Conservation (phyloP, 2,329 filamentous ascomycete species). For the Fusarium virguliforme region DNA sequence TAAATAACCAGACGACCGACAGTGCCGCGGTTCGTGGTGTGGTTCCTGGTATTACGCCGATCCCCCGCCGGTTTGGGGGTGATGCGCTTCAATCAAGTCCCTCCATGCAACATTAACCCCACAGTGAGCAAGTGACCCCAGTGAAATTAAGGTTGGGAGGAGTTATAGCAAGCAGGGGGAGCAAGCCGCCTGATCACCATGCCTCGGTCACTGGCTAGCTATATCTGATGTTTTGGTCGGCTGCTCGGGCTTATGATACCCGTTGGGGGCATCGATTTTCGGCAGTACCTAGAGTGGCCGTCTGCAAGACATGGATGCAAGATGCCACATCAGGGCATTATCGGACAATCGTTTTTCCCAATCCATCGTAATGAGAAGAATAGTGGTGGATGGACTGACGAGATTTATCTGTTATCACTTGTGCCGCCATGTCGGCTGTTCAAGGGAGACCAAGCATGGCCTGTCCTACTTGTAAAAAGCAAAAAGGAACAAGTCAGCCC, state of each 20-base stretch:
- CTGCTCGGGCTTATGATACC: constrained; percentile 11
- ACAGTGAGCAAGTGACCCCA: background rate
- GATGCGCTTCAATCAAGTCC: constrained; percentile 43
- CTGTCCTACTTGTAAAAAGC: constrained; percentile 36
- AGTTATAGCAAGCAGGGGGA: constrained; percentile 8
- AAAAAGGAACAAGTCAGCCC: constrained; percentile 27
- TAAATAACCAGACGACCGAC: constrained; percentile 22
- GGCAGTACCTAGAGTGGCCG: background rate
- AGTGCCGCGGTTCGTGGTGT: constrained; percentile 17
- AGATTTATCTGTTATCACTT: background rate
- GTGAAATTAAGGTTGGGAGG: background rate
- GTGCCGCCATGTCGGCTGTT: background rate
- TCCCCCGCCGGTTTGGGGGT: constrained; percentile 38
- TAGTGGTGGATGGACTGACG: background rate
- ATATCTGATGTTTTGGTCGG: constrained; percentile 5
- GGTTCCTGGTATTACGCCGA: constrained; percentile 29
- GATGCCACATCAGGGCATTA: background rate
- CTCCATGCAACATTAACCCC: constrained; percentile 4
- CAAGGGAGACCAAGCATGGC: constrained; percentile 39
- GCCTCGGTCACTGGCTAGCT: background rate
- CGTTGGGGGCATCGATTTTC: background rate
- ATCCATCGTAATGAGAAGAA: background rate
- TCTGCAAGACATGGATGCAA: background rate
- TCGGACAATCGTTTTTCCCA: constrained; percentile 2
- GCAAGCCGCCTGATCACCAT: constrained; percentile 31